Evolutionary conservation across 805 yeast genomes (phyloP).

Genomic region (Starmerella roubikii): DNA sequence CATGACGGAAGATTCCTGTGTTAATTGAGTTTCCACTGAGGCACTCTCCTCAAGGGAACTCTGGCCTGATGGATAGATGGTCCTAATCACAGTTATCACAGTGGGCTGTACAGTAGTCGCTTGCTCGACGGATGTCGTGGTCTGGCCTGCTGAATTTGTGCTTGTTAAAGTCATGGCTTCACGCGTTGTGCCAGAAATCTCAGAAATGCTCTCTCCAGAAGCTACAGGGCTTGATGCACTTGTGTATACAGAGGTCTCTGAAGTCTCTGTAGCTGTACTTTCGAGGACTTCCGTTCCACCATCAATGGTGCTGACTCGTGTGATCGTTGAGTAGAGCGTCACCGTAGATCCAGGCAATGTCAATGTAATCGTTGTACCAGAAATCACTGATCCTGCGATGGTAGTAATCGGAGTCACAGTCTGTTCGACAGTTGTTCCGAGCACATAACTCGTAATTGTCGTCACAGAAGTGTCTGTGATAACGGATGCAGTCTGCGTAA

Average conservation of each 20-base stretch:
- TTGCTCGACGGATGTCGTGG: not conserved
- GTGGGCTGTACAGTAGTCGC: constrained; percentile 8
- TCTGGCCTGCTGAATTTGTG: constrained; percentile 2
- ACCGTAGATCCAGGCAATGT: not conserved
- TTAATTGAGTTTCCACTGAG: too few species aligned
- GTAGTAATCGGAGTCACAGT: constrained; percentile 5
- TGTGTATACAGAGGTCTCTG: too few species aligned
- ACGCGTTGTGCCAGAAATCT: constrained; percentile 14
- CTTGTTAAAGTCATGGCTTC: not conserved
- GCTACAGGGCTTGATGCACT: too few species aligned
- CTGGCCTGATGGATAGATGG: constrained; percentile 4
- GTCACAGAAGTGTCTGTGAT: not conserved
- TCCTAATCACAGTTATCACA: constrained; percentile 6
- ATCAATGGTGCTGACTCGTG: not conserved
- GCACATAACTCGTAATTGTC: constrained; percentile 3
- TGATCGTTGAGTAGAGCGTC: not conserved
- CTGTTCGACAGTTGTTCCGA: constrained; percentile 9
- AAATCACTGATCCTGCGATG: constrained; percentile 9
- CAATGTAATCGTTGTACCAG: constrained; percentile 12
- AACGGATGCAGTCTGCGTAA: not conserved
- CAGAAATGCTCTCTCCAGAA: too few species aligned
- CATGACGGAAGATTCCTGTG: too few species aligned
- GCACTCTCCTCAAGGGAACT: too few species aligned
- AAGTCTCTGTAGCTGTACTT: too few species aligned
- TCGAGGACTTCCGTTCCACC: too few species aligned